Evolutionary conservation across 495 filamentous ascomycete species (phyloP).

Genomic region (Melanomma pulvis-pyrius): DNA sequence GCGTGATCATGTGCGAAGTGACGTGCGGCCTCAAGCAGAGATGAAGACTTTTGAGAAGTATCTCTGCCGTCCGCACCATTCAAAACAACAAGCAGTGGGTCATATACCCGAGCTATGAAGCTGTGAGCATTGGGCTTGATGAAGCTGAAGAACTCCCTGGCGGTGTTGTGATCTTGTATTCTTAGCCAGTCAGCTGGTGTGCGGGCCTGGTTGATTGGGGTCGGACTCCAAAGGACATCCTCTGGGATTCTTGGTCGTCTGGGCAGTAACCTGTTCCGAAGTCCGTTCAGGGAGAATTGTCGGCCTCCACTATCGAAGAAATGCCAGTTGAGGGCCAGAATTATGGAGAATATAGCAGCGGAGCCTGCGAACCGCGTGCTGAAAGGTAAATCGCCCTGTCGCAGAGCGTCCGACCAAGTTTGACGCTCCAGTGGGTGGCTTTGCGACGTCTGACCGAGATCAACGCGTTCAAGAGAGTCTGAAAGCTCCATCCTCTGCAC

Average conservation of each 20-base stretch:
- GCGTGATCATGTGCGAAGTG: constrained; percentile 62
- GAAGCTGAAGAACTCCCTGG: constrained; percentile 67
- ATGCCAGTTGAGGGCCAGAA: constrained; percentile 65
- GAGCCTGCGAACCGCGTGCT: constrained; percentile 65
- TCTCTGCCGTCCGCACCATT: constrained; percentile 62
- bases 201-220: constrained; percentile 66
- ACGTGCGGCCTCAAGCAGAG: constrained; percentile 56
- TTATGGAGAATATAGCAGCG: constrained; percentile 61
- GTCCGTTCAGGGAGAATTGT: constrained; percentile 43
- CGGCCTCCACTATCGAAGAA: constrained; percentile 63
- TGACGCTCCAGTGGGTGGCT: constrained; percentile 43
- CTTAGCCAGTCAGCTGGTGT: constrained; percentile 70
- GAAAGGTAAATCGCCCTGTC: constrained; percentile 55
- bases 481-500: constrained; percentile 68
- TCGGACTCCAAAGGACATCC: constrained; percentile 19
- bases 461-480: constrained; percentile 53
- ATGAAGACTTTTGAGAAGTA: constrained; percentile 42
- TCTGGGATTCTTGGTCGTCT: background rate
- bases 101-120: constrained; percentile 67
- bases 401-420: constrained; percentile 54
- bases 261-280: constrained; percentile 35
- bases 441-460: constrained; percentile 29
- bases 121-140: constrained; percentile 67
- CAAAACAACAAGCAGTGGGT: constrained; percentile 68
- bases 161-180: constrained; percentile 74